phyloP scores from a whole-genome alignment of 2,329 filamentous ascomycete species.

The Bipolaris gigantea region DNA sequence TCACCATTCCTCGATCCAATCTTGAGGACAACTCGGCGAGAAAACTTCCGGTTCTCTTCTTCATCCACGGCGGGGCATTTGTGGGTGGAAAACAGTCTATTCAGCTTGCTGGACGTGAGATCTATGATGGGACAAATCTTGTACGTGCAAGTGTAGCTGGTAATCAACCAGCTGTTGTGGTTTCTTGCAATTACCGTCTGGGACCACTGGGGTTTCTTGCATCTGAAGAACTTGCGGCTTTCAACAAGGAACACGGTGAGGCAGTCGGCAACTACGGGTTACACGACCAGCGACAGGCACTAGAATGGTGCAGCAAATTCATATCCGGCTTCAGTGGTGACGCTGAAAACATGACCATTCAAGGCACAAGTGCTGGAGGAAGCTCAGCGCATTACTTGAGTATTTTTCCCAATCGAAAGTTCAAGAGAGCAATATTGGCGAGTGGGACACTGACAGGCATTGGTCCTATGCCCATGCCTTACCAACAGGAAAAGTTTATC shows the following conservation, averaged over 20 bases:
- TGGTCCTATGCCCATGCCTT: neutral
- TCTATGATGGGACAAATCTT: neutral
- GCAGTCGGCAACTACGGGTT: neutral
- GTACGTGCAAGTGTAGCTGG: neutral
- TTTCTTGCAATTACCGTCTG: neutral
- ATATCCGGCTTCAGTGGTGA: neutral
- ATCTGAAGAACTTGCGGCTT: neutral
- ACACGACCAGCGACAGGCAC: neutral
- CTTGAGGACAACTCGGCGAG: neutral
- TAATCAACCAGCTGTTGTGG: neutral
- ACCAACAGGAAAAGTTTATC: neutral
- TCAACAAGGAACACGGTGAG: neutral
- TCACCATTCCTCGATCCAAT: neutral
- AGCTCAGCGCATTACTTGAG: neutral
- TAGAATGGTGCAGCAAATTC: neutral
- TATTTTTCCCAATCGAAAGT: neutral
- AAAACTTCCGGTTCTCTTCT: neutral
- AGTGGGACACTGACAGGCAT: neutral
- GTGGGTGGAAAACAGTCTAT: neutral
- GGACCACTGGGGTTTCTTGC: neutral
- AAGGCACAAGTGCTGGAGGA: neutral
- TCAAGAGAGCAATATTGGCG: neutral
- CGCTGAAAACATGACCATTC: neutral
- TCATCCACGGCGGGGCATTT: neutral
- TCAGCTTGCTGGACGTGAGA: neutral